Evolutionary conservation across 2,329 filamentous ascomycete species (phyloP), one percentile per base, ranked within the genome.

Genomic region (Didymella keratinophila): DNA sequence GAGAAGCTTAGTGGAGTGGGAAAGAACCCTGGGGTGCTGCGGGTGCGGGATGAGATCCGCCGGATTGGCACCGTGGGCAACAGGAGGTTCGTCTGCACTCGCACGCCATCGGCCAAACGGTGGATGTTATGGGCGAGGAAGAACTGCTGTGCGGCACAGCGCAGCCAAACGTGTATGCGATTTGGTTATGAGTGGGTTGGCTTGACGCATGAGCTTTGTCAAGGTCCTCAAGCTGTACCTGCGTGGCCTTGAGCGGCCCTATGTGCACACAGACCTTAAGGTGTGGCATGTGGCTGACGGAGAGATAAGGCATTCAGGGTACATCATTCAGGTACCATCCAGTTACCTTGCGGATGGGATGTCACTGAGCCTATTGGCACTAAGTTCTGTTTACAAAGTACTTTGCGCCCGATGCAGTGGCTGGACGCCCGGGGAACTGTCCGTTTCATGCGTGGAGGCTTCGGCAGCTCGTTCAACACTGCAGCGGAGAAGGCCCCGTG

Each of bases 401-500:
- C 4, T 45, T 32, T 34, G 18, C 11, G 5, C 20, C 42, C 36
- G 20, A 48, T 18, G 20, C 27, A 36, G 48, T 23, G 42, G 42
- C 46, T 47, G 23, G 28, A 48, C 34, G 43, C 23, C 30, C 48
- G 28, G 16, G 18, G 27, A 20, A 36, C 21, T 52, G 21, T 44
- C 34, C 42, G 7, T n/a, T 18, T 36, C 42, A 46, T 25, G 41
- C 18, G 39, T 12, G 23, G 21, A n/a, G 37, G n/a, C 30, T 50
- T 32, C 30, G 30, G 32, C 53, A 55, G 36, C 28, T 45, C 20
- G 45, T 43, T 55, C 44, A 16, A 37, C 16, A 39, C 32, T 47
- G 27, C 34, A 48, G 28, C 55, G 54, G 54, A 57, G 27, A 21
- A 23, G 1, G 8, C 21, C 48, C 54, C 54, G 54, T 52, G 48